Percentiles rank a stretch among this genome's conserved stretches.
These are phyloP conservation scores for Sergeia podlipaevii DNA, from an alignment of 208 protist genomes.

Conservation along the genomic window DNA sequence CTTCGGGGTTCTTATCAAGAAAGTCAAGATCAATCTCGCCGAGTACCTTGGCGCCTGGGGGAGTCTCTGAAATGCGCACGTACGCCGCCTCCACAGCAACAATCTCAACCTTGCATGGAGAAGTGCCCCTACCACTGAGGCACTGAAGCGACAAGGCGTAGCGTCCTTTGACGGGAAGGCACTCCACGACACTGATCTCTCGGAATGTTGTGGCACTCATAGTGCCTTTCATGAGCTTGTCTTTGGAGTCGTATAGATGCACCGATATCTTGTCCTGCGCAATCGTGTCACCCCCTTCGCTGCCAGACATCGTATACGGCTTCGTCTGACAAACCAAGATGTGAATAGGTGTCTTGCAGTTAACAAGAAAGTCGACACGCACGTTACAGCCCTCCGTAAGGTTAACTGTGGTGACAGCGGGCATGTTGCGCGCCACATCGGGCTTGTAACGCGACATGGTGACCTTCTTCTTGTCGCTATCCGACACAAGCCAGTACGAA, in stretches of 20 bases:
- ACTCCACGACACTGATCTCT: slow-evolving; percentile 47
- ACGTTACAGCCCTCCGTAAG: slow-evolving; percentile 30
- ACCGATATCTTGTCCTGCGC: slow-evolving; percentile 44
- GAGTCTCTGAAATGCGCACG: slow-evolving; percentile 52
- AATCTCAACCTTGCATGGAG: slow-evolving; percentile 52
- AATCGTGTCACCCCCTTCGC: slow-evolving; percentile 34
- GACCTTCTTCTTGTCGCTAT: slow-evolving; percentile 14
- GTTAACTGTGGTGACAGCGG: slow-evolving; percentile 29
- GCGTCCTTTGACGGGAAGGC: slow-evolving; percentile 22
- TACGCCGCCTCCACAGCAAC: slow-evolving; percentile 38
- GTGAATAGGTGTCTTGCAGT: slow-evolving; percentile 46
- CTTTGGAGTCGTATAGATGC: slow-evolving; percentile 51
- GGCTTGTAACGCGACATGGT: slow-evolving; percentile 24
- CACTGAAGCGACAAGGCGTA: slow-evolving; percentile 47
- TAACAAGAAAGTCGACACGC: slow-evolving; percentile 56
- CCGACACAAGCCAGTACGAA: slow-evolving; percentile 44
- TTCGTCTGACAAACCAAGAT: slow-evolving; percentile 49
- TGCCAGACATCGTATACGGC: slow-evolving; percentile 8
- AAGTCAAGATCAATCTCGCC: slow-evolving; percentile 44
- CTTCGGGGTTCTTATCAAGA: slow-evolving; percentile 29
- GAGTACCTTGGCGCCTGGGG: slow-evolving; percentile 28
- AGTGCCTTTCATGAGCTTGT: slow-evolving; percentile 38
- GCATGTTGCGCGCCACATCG: slow-evolving; percentile 29
- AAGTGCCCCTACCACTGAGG: slow-evolving; percentile 22
- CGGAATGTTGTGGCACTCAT: slow-evolving; percentile 44